Base-by-base conservation (phyloP, 1,284 basidiomycete species). In the Anthracocystis setariae region DNA sequence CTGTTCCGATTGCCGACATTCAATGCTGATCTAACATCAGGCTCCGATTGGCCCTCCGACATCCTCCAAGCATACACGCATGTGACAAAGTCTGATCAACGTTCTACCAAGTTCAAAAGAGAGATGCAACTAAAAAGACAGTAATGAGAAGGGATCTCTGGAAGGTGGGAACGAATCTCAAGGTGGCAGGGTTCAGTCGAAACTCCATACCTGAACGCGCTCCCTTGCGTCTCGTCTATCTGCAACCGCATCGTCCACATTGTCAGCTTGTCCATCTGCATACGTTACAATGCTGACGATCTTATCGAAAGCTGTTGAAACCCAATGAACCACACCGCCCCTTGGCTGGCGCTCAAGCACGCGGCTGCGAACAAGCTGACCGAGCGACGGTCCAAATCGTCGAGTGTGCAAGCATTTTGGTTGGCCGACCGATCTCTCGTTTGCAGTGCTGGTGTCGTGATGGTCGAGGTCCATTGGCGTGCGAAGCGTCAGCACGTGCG, bases 161-260 rank as follows among this genome's bases (percentile, higher is more conserved):
- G 23, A n/a, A 9, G 17, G 9, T 27, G 24, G 23, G 2, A 24
- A 15, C 24, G 33, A 1, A 3, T 8, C 17, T 7, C 10, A n/a
- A 18, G 15, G 17, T 15, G 23, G 17, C 7, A 12, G 13, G 10
- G 17, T 5, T 60, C 47, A 68, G 10, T 46, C 53, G 25, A 77
- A 77, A 32, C 60, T 69, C 75, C 75, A 77, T 8, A 77, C 49
- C 58, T 77, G 75, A 12, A 77, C 64, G 25, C 62, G 55, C 51
- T 66, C 63, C 10, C 51, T 42, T 9, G 42, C 24, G 13, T 69
- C 42, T 10, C 43, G 44, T 13, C 25, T 20, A 1, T 37, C 46
- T 27, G 17, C 17, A 7, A n/a, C 21, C 10, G 23, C 24, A n/a
- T 12, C 15, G 12, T 24, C 12, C 8, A 37, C 35, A 15, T 42